Evolutionary conservation across 257 asterid species (phyloP).

Genomic region (Orobanche coerulescens): DNA sequence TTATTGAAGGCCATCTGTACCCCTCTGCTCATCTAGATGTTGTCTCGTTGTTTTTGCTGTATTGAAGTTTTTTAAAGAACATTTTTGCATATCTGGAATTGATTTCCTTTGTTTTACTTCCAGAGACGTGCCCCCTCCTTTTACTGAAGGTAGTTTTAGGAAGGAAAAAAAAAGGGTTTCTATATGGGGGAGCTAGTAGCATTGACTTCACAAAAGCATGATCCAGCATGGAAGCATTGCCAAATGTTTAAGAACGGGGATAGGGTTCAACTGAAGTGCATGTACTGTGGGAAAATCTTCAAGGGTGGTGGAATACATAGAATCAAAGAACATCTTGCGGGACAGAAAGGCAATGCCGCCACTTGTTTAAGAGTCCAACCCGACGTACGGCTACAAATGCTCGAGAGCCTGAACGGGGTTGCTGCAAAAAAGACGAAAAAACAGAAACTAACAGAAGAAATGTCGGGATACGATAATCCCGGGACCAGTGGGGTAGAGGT

Average conservation of each 20-base stretch:
- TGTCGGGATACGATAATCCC: constrained; percentile 34
- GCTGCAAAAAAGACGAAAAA: constrained; percentile 71
- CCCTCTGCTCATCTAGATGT: neutral
- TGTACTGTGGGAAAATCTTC: constrained; percentile 81
- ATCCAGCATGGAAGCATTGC: constrained; percentile 98
- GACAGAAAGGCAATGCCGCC: constrained; percentile 95
- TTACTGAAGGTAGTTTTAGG: constrained; percentile 22
- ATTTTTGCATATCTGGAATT: constrained; percentile 13
- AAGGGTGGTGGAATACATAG: constrained; percentile 99
- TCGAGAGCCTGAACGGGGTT: constrained; percentile 76
- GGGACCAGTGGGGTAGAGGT: constrained; percentile 34
- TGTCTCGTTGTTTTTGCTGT: neutral
- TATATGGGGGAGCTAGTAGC: constrained; percentile 78
- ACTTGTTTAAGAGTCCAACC: constrained; percentile 85
- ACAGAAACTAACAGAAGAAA: constrained; percentile 56
- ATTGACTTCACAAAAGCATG: constrained; percentile 69
- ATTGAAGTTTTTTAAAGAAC: neutral
- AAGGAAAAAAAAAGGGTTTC: constrained; percentile 32
- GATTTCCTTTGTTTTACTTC: constrained; percentile 2
- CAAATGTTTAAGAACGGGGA: constrained; percentile 84
- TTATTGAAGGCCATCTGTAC: neutral
- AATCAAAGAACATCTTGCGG: constrained; percentile 91
- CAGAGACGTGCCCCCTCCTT: constrained; percentile 7
- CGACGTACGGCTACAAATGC: constrained; percentile 75
- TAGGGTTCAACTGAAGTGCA: constrained; percentile 73